Evolutionary conservation across 306 rosid genomes (phyloP).

Genomic region (Myrica gale): DNA sequence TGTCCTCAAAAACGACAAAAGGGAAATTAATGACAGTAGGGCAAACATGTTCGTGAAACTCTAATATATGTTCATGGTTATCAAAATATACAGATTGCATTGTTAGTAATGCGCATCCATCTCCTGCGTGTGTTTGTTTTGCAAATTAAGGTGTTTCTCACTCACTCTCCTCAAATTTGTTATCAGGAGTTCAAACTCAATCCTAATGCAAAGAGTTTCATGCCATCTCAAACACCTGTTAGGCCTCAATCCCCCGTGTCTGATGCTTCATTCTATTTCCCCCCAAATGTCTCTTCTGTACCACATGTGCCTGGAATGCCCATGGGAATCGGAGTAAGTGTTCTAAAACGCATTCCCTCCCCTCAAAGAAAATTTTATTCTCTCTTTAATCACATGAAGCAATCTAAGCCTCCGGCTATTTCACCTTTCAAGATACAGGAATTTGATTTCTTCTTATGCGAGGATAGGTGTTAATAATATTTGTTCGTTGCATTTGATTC

Average conservation of each 20-base stretch:
- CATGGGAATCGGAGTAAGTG: conserved; percentile 83
- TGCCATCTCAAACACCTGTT: conserved; percentile 67
- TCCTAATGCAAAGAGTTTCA: conserved; percentile 89
- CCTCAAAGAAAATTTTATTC: neutral
- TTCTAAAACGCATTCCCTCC: neutral
- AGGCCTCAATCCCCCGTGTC: conserved; percentile 84
- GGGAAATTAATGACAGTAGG: neutral
- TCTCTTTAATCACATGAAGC: neutral
- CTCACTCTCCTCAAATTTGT: conserved; percentile 8
- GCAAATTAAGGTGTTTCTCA: conserved; percentile 6
- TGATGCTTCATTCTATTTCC: conserved; percentile 80
- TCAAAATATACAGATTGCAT: conserved; percentile 1
- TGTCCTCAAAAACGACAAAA: too few relatives aligned
- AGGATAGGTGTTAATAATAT: neutral
- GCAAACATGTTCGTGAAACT: neutral
- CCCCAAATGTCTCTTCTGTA: conserved; percentile 48
- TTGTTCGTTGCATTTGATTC: conserved; percentile 11
- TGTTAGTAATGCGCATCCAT: neutral
- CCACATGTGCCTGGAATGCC: conserved; percentile 78
- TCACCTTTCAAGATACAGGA: neutral
- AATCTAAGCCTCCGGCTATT: neutral
- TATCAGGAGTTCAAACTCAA: conserved; percentile 87
- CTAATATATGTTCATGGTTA: neutral
- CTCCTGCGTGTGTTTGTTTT: conserved; percentile 3
- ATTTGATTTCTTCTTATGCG: neutral